phyloP scores from a whole-genome alignment of 768 basidiomycete genomes.

The Podaxis sp. region DNA sequence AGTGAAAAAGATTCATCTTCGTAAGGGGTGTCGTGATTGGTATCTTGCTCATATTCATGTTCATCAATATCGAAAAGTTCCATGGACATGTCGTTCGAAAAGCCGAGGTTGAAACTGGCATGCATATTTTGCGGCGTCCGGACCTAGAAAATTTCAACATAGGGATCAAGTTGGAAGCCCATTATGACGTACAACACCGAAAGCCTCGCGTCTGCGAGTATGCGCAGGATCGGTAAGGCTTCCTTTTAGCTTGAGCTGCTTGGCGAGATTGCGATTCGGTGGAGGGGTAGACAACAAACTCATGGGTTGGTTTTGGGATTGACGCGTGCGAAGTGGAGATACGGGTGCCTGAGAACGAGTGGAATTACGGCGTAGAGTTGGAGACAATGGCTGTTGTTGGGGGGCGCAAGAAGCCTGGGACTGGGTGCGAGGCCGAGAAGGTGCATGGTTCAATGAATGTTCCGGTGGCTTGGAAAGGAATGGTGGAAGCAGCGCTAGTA shows the following conservation, averaged over 20 bases:
- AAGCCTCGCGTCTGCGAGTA: slow-evolving; percentile 43
- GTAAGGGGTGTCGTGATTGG: slow-evolving; percentile 30
- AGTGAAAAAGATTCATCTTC: slow-evolving; percentile 39
- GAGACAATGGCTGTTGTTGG: slow-evolving; percentile 35
- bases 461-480: slow-evolving; percentile 41
- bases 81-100: slow-evolving; percentile 43
- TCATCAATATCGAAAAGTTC: slow-evolving; percentile 78
- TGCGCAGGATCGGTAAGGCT: slow-evolving; percentile 72
- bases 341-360: slow-evolving; percentile 26
- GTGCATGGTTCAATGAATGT: slow-evolving; percentile 16
- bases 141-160: slow-evolving; percentile 25
- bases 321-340: slow-evolving; percentile 36
- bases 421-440: slow-evolving; percentile 52
- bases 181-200: slow-evolving; percentile 34
- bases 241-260: slow-evolving; percentile 64
- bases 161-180: slow-evolving; percentile 21
- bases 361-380: slow-evolving; percentile 30
- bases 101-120: slow-evolving; percentile 32
- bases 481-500: slow-evolving; percentile 54
- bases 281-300: slow-evolving; percentile 62
- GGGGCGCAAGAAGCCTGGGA: slow-evolving; percentile 45
- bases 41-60: slow-evolving; percentile 52
- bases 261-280: slow-evolving; percentile 56
- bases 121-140: slow-evolving; percentile 31
- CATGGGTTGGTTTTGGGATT: slow-evolving; percentile 30